Base-by-base conservation (phyloP, 2,329 filamentous ascomycete species). In the Epichloe gansuensis region DNA sequence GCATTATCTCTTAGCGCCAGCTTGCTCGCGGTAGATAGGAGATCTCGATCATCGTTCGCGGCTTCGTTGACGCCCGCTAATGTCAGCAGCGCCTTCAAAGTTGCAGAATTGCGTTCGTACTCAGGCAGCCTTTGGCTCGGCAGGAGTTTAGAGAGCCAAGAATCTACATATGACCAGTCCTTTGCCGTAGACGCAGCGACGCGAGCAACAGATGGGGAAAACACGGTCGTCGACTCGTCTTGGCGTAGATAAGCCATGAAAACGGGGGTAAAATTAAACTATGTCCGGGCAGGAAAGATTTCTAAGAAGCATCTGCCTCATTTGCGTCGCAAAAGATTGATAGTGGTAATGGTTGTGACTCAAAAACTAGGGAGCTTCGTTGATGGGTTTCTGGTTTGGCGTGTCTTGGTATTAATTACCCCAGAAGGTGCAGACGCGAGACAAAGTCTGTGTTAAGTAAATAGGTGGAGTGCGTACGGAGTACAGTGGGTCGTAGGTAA, bases 91-190 rank as follows among this genome's bases (percentile, higher is more conserved):
- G 77, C 81, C 57, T 81, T 83, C 48, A 95, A 74, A 0, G 90
- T 96, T 45, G 91, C 86, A 34, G 84, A 76, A 63, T 93, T 96
- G 60, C 89, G 84, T 70, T 97, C 91, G 66, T 95, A 95, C 0
- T 74, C 64, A 0, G 89, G 89, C 0, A 84, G 71, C 0, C 76
- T 65, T 45, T 77, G 78, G 34, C 79, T 77, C 44, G 76, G 74
- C 59, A 75, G 74, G 59, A 86, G 87, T 62, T 86, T 86, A 54
- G 78, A 76, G 45, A 76, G 80, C 90, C 91, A 97, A 60, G 74
- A 74, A 68, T 94, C 89, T 59, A 96, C 78, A 58, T 87, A 89
- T 51, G 82, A 84, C 91, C 91, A 97, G 68, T 96, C 90, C 64
- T 91, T 90, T 46, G 89, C 87, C 56, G 86, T 82, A 12, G 86